These are phyloP conservation scores for Oidiodendron maius DNA, from an alignment of 495 filamentous ascomycete genomes.

Conservation along the genomic window DNA sequence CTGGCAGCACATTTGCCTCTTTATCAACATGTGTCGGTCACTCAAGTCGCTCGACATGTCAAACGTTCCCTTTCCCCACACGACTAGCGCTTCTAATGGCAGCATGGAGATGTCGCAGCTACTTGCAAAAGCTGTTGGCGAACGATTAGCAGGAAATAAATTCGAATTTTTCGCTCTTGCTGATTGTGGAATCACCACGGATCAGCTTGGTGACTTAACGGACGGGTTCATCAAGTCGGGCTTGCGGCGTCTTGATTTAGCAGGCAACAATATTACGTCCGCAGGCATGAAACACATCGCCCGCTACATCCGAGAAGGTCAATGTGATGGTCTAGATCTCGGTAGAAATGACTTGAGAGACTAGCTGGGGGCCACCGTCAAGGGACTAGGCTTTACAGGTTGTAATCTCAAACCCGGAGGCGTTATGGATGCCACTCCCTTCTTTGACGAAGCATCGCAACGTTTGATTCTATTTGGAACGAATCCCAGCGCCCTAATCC, in stretches of 20 bases:
- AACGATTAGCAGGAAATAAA: slow-evolving; percentile 66
- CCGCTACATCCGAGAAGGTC: slow-evolving; percentile 62
- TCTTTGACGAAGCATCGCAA: slow-evolving; percentile 65
- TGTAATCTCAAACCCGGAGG: slow-evolving; percentile 71
- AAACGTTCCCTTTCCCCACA: slow-evolving; percentile 71
- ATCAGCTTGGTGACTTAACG: slow-evolving; percentile 65
- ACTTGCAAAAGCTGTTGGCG: slow-evolving; percentile 66
- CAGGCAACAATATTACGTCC: slow-evolving; percentile 68
- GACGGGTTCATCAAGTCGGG: slow-evolving; percentile 71
- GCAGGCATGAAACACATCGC: slow-evolving; percentile 71
- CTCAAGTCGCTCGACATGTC: slow-evolving; percentile 83
- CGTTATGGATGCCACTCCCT: slow-evolving; percentile 70
- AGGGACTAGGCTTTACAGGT: slow-evolving; percentile 80
- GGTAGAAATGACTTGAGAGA: slow-evolving; percentile 79
- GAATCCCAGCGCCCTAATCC: slow-evolving; percentile 65
- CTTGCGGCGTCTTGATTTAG: slow-evolving; percentile 70
- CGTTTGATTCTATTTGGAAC: slow-evolving; percentile 74
- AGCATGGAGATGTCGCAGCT: slow-evolving; percentile 36
- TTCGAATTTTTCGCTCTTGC: slow-evolving; percentile 82
- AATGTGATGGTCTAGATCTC: slow-evolving; percentile 85
- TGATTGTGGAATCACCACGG: slow-evolving; percentile 64
- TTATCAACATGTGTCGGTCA: slow-evolving; percentile 82
- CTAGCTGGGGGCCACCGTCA: slow-evolving; percentile 64
- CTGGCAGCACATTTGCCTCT: slow-evolving; percentile 87
- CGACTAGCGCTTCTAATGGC: slow-evolving; percentile 9